Percentiles rank a stretch among this genome's conserved stretches.
phyloP scores from a whole-genome alignment of 768 basidiomycete species.

The Mycena kentingensis region DNA sequence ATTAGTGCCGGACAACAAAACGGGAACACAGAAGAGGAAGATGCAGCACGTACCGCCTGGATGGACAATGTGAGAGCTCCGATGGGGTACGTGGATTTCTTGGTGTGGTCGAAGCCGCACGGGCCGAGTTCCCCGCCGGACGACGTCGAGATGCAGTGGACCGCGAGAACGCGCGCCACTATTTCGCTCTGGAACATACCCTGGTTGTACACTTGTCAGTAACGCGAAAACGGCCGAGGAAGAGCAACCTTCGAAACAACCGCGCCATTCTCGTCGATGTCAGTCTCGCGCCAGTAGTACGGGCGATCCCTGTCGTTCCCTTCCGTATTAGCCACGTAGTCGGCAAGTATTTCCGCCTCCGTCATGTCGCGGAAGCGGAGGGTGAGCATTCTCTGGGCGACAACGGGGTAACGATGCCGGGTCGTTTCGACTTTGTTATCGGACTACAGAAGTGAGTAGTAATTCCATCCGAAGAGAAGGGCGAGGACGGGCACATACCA shows the following conservation, averaged over 20 bases:
- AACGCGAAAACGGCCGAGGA: background rate
- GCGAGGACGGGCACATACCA: background rate
- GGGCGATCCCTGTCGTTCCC: background rate
- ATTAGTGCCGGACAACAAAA: too few relatives aligned
- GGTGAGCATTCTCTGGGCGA: background rate
- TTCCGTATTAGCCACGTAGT: background rate
- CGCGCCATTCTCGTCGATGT: background rate
- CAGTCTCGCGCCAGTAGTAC: background rate
- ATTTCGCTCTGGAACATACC: background rate
- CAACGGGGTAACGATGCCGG: background rate
- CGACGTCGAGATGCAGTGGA: background rate
- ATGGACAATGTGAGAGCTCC: background rate
- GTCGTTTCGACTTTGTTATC: background rate
- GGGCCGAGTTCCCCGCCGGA: background rate
- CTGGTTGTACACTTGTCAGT: background rate
- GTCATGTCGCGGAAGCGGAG: background rate
- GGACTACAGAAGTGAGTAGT: background rate
- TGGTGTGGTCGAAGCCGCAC: background rate
- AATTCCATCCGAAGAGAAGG: background rate
- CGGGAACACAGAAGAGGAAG: background rate
- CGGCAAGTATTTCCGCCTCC: background rate
- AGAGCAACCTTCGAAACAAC: background rate
- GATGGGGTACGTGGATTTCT: background rate
- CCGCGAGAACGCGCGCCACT: background rate
- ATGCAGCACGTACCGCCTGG: background rate